A percentile compares a stretch with the other conserved stretches of the same genome.
Evolutionary conservation across 495 filamentous ascomycete species (phyloP).

Genomic region (Neurospora cerealis): DNA sequence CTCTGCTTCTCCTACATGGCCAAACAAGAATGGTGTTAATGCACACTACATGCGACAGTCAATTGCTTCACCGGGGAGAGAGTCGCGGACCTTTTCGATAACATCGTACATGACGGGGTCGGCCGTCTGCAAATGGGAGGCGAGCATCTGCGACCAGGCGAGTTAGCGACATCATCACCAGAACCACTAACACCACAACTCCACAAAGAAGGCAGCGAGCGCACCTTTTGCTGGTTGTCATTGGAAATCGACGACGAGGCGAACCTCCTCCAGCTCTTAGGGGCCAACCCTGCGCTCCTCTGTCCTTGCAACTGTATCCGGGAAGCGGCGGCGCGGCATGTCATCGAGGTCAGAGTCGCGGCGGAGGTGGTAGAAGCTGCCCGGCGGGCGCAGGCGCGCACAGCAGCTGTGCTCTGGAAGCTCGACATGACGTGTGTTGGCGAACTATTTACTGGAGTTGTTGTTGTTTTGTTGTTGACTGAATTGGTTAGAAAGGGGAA

Average conservation of each 20-base stretch:
- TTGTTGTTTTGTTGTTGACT: background rate
- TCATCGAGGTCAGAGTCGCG: constrained; percentile 2
- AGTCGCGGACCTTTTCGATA: constrained; percentile 64
- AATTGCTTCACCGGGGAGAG: background rate
- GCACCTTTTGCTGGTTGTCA: constrained; percentile 58
- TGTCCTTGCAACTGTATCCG: constrained; percentile 3
- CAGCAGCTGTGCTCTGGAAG: constrained; percentile 10
- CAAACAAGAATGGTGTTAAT: constrained; percentile 3
- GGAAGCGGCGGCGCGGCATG: background rate
- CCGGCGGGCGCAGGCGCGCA: constrained; percentile 12
- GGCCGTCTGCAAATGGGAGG: constrained; percentile 66
- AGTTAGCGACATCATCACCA: constrained; percentile 7
- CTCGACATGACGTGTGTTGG: constrained; percentile 14
- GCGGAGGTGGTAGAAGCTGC: constrained; percentile 1
- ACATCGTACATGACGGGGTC: constrained; percentile 83
- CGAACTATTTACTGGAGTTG: background rate
- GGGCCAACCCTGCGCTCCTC: background rate
- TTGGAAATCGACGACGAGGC: constrained; percentile 39
- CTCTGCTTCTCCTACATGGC: constrained; percentile 74
- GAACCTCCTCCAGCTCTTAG: constrained; percentile 16
- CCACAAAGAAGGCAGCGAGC: background rate
- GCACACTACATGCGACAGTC: background rate
- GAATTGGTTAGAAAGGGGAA: background rate
- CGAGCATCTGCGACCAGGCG: constrained; percentile 52
- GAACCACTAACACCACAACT: background rate